Conservation (phyloP, 306 rosid genomes). For the Argentina anserina region DNA sequence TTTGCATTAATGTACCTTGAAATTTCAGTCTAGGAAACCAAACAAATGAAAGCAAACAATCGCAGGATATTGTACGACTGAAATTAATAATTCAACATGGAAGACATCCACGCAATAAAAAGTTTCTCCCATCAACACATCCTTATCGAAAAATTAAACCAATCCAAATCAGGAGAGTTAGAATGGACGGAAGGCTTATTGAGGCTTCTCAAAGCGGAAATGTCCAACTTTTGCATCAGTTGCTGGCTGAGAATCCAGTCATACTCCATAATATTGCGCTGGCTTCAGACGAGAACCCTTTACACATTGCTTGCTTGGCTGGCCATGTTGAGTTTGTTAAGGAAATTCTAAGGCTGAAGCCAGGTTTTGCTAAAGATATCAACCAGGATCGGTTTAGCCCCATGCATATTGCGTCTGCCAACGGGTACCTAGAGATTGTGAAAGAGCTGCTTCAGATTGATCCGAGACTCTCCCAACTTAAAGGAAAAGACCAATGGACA, state of each 20-base stretch:
- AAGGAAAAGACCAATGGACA: slow-evolving; percentile 21
- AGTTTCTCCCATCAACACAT: not conserved
- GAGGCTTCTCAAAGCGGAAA: slow-evolving; percentile 16
- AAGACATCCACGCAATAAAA: not conserved
- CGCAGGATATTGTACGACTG: too few species aligned
- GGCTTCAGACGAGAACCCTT: slow-evolving; percentile 7
- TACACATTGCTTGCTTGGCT: slow-evolving; percentile 5
- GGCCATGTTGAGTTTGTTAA: slow-evolving; percentile 16
- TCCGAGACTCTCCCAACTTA: slow-evolving; percentile 7
- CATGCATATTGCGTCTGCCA: slow-evolving; percentile 25
- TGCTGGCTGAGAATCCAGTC: slow-evolving; percentile 10
- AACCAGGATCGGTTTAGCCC: slow-evolving; percentile 20
- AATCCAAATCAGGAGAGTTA: not conserved
- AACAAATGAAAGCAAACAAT: too few species aligned
- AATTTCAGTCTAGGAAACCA: not conserved
- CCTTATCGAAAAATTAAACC: not conserved
- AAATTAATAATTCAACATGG: not conserved
- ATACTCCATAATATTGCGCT: slow-evolving; percentile 3
- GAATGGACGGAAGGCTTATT: slow-evolving; percentile 19
- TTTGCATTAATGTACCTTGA: too few species aligned
- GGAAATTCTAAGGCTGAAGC: slow-evolving; percentile 16
- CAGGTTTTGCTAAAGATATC: slow-evolving; percentile 15
- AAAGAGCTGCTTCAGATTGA: slow-evolving; percentile 18
- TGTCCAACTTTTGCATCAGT: slow-evolving; percentile 3
- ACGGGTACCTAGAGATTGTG: slow-evolving; percentile 23